Evolutionary conservation across 2,329 filamentous ascomycete species (phyloP).

Genomic region (Chaetomiaceae sp.): DNA sequence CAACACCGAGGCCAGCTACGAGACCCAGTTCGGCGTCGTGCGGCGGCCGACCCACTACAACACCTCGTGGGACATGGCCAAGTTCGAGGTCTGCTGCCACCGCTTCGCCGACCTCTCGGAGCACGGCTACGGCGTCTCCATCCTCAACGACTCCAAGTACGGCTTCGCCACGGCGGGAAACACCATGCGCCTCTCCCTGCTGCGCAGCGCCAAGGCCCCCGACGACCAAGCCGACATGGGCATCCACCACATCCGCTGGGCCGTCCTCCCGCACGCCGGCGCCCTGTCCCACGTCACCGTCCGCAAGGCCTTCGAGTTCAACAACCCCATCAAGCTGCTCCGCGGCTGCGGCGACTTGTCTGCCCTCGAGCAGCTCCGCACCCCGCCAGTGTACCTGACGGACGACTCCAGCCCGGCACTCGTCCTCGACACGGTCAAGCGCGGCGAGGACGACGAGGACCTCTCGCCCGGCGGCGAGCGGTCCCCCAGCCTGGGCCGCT

Average conservation of each 20-base stretch:
- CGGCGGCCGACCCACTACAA: constrained; percentile 95
- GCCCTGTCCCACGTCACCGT: constrained; percentile 66
- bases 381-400: constrained; percentile 57
- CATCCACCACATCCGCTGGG: constrained; percentile 78
- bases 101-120: constrained; percentile 68
- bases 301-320: constrained; percentile 82
- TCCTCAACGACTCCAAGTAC: constrained; percentile 94
- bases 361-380: constrained; percentile 23
- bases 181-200: constrained; percentile 79
- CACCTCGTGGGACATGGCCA: constrained; percentile 79
- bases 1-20: constrained; percentile 90
- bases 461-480: constrained; percentile 53
- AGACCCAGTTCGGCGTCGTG: constrained; percentile 88
- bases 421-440: constrained; percentile 84
- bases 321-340: constrained; percentile 65
- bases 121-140: constrained; percentile 69
- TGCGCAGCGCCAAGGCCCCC: constrained; percentile 85
- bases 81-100: constrained; percentile 72
- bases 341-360: constrained; percentile 16
- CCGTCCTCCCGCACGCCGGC: constrained; percentile 78
- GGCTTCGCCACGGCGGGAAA: constrained; percentile 88
- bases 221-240: constrained; percentile 95
- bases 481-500: constrained; percentile 62
- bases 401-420: constrained; percentile 54
- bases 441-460: constrained; percentile 82